phyloP scores from a whole-genome alignment of 225 moss, liverwort and hornwort species.

The Antitrichia curtipendula region DNA sequence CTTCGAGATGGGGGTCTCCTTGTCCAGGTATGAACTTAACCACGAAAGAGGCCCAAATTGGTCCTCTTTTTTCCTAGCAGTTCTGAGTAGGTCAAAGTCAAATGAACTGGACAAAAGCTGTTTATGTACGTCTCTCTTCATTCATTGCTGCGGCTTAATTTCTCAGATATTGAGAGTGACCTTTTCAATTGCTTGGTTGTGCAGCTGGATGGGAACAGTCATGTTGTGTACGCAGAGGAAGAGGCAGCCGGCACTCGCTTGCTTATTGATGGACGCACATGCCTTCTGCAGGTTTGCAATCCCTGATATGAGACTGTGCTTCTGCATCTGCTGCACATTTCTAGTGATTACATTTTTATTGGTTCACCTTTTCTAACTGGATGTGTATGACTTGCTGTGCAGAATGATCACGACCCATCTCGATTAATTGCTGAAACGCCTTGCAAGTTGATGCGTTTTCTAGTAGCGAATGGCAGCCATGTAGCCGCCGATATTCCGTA shows the following conservation, averaged over 20 bases:
- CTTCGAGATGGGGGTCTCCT: slow-evolving; percentile 95
- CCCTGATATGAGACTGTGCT: background rate
- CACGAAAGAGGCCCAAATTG: too few relatives aligned
- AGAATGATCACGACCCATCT: slow-evolving; percentile 98
- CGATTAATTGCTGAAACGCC: slow-evolving; percentile 90
- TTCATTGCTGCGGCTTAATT: background rate
- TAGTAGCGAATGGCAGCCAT: slow-evolving; percentile 80
- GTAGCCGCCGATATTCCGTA: slow-evolving; percentile 64
- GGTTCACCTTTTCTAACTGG: background rate
- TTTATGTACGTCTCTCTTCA: background rate
- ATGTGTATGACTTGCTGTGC: background rate
- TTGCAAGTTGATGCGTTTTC: slow-evolving; percentile 76
- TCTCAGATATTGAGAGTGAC: background rate
- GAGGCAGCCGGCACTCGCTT: slow-evolving; percentile 93
- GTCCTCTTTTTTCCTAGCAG: background rate
- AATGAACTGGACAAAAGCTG: background rate
- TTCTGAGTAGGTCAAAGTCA: background rate
- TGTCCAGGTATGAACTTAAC: slow-evolving; percentile 37
- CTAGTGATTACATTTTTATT: background rate
- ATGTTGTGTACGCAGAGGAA: slow-evolving; percentile 96
- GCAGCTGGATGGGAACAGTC: slow-evolving; percentile 94
- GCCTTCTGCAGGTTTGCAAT: slow-evolving; percentile 76
- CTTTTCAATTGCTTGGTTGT: background rate
- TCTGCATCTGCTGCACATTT: background rate
- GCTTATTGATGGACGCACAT: slow-evolving; percentile 89